These are phyloP conservation scores for Boechera retrofracta DNA, from an alignment of 345 rosid genomes.

Conservation along the genomic window DNA sequence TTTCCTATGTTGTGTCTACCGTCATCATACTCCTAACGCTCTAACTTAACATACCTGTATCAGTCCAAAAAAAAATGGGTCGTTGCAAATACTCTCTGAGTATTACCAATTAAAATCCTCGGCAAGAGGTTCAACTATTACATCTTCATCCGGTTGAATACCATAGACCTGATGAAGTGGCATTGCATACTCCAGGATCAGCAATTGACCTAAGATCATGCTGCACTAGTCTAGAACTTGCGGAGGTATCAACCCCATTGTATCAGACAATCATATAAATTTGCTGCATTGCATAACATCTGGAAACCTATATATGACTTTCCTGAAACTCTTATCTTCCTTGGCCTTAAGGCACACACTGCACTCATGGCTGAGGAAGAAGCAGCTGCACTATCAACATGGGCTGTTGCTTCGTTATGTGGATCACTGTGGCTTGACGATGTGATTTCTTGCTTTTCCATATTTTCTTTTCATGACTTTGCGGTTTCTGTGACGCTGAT, in stretches of 20 bases:
- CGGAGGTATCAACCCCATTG: conserved; percentile 62
- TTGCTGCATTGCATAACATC: conserved; percentile 20
- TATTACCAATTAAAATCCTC: conserved; percentile 70
- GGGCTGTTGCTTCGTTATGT: conserved; percentile 92
- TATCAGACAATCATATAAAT: conserved; percentile 10
- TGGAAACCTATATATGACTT: conserved; percentile 2
- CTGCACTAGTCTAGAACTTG: conserved; percentile 69
- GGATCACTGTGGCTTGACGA: conserved; percentile 91
- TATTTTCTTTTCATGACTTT: neutral
- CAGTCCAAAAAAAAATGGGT: conserved; percentile 81
- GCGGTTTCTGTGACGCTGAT: conserved; percentile 11
- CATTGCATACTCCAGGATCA: conserved; percentile 66
- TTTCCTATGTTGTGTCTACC: conserved; percentile 22
- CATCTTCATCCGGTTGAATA: conserved; percentile 79
- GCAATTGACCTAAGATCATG: conserved; percentile 72
- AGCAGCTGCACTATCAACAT: conserved; percentile 79
- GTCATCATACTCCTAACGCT: conserved; percentile 12
- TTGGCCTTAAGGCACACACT: conserved; percentile 64
- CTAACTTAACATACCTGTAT: conserved; percentile 28
- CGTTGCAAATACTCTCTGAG: conserved; percentile 79
- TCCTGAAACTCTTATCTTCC: conserved; percentile 14
- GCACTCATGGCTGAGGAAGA: conserved; percentile 90
- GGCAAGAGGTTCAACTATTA: conserved; percentile 70
- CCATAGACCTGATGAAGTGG: conserved; percentile 68
- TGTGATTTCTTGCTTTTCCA: conserved; percentile 49